These are phyloP conservation scores for Coffea humblotiana DNA, from an alignment of 305 asterid genomes.

Conservation along the genomic window DNA sequence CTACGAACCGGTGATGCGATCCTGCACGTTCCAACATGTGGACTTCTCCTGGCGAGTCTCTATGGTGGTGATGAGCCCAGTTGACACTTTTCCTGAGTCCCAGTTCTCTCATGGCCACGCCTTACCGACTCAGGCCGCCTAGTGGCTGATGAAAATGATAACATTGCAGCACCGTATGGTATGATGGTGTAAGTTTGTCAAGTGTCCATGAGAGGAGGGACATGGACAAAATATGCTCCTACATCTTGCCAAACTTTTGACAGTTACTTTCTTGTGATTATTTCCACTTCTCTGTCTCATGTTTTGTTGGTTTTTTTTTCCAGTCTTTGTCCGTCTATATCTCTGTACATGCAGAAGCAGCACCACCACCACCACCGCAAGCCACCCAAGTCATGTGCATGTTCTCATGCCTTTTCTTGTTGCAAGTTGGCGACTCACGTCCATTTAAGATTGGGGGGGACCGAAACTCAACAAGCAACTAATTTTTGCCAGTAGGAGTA, in stretches of 20 bases:
- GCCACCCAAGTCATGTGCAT: neutral
- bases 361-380: neutral
- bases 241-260: constrained; percentile 10
- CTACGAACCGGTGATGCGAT: constrained; percentile 10
- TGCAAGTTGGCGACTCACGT: neutral
- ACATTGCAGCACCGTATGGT: neutral
- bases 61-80: constrained; percentile 8
- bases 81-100: neutral
- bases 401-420: neutral
- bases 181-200: constrained; percentile 20
- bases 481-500: neutral
- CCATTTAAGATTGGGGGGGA: constrained; percentile 7
- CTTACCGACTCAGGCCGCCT: constrained; percentile 2
- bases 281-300: constrained; percentile 13
- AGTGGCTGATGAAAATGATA: neutral
- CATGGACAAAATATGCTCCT: constrained; percentile 23
- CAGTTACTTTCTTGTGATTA: constrained; percentile 4
- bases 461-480: neutral
- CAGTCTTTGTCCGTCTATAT: neutral
- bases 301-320: neutral
- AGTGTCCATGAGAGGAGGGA: constrained; percentile 17
- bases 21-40: constrained; percentile 19
- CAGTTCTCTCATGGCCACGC: constrained; percentile 5
- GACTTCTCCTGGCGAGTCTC: neutral
- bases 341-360: neutral